Evolutionary conservation across 2,329 filamentous ascomycete genomes (phyloP), one percentile per base, ranked within the genome.

Genomic region (Helotiales sp.): DNA sequence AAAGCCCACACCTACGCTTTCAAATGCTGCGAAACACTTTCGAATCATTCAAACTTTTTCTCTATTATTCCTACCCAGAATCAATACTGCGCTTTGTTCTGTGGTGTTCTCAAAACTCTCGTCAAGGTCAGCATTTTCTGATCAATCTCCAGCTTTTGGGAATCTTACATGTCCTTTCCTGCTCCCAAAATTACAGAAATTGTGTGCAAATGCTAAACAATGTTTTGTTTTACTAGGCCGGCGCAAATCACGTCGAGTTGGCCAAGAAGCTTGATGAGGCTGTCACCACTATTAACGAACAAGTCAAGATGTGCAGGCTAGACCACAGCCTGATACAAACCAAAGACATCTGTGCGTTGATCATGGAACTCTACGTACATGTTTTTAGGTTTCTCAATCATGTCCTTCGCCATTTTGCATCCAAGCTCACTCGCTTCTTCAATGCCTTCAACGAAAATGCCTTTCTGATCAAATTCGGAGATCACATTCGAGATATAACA

Each of bases 41-140:
- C 50, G 22, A 54, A 34, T 34, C 50, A 54, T n/a, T 54, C 50
- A 11, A 54, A 54, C 6, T 54, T 54, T 13, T 54, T 54, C 22
- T 28, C 50, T 6, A 30, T 34, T 13, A 54, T 54, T 6, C 50
- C 50, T 3, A 54, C 24, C 2, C 26, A 28, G 17, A 54, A 34
- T n/a, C 30, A 30, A 24, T 54, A 54, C 17, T 30, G 50, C 24
- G 24, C 22, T 1, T 20, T 54, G 13, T 30, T 54, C 26, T 54
- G 50, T 32, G 50, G 50, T n/a, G 50, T 52, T 24, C 24, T 30
- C 4, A 54, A 54, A 15, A 30, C 50, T 15, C 24, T 28, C 7
- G 30, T 54, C 8, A 54, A 54, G 50, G 50, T 54, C 11, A 1
- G 50, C 50, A 28, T 5, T 26, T 13, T 13, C 22, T 13, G 6